phyloP scores from a whole-genome alignment of 2,329 filamentous ascomycete genomes.

The Diplodia mutila region DNA sequence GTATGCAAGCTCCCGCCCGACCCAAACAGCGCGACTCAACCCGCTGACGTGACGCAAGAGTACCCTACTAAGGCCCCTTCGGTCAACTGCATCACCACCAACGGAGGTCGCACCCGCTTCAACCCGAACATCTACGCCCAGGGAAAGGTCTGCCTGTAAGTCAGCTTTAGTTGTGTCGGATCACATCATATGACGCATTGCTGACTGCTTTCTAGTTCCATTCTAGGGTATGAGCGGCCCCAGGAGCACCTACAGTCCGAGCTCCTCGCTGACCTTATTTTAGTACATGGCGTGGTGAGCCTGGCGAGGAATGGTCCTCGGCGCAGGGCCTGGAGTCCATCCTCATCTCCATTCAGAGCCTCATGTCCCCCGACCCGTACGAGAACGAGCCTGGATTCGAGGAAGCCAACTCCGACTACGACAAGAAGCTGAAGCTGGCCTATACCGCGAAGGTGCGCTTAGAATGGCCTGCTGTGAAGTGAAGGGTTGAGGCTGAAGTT shows the following conservation, averaged over 20 bases:
- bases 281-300: slow-evolving; percentile 90
- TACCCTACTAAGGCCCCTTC: slow-evolving; percentile 72
- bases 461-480: background rate
- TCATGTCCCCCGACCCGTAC: slow-evolving; percentile 93
- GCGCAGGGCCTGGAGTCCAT: slow-evolving; percentile 95
- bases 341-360: slow-evolving; percentile 90
- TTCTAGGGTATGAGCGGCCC: slow-evolving; percentile 68
- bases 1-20: slow-evolving; percentile 49
- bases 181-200: background rate
- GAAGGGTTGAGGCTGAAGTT: background rate
- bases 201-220: slow-evolving; percentile 63
- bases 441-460: slow-evolving; percentile 75
- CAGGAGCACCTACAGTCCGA: slow-evolving; percentile 27
- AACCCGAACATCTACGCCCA: slow-evolving; percentile 95
- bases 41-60: slow-evolving; percentile 55
- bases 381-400: slow-evolving; percentile 97
- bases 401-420: slow-evolving; percentile 66
- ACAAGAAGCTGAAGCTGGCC: slow-evolving; percentile 72
- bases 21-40: background rate
- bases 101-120: slow-evolving; percentile 84
- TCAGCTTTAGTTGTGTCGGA: slow-evolving; percentile 29
- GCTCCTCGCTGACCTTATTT: slow-evolving; percentile 30
- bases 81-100: slow-evolving; percentile 78
- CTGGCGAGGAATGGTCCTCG: slow-evolving; percentile 93
- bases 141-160: slow-evolving; percentile 90